Percentiles rank a stretch among this genome's conserved stretches.
Evolutionary conservation across 2,329 filamentous ascomycete species (phyloP).

Genomic region (Scedosporium apiospermum): DNA sequence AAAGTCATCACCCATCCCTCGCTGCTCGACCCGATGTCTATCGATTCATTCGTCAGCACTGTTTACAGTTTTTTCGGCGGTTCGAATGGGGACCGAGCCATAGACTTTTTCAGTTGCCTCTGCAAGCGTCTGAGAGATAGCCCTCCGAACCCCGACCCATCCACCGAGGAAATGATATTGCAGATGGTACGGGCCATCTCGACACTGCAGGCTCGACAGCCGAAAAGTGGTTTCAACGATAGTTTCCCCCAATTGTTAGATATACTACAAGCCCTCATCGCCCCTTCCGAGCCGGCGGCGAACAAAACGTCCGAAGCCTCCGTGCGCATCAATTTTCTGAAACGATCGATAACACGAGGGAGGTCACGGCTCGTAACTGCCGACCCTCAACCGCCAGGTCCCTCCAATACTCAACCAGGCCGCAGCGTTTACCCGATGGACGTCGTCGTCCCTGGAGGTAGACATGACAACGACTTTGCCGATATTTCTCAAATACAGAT

Average conservation of each 20-base stretch:
- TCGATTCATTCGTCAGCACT: conserved; percentile 22
- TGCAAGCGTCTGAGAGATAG: background rate
- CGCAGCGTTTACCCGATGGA: background rate
- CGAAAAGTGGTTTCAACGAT: background rate
- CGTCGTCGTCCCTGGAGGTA: conserved; percentile 41
- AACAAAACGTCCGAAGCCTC: background rate
- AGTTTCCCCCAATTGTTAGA: background rate
- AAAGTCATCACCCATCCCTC: conserved; percentile 20
- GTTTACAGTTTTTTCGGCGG: conserved; percentile 23
- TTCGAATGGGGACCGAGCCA: conserved; percentile 16
- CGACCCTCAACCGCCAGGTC: background rate
- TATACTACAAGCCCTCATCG: background rate
- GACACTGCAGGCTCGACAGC: background rate
- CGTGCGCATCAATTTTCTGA: background rate
- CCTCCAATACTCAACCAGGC: background rate
- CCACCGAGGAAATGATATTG: background rate
- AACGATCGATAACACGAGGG: background rate
- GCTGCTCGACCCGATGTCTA: conserved; percentile 21
- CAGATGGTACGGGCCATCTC: background rate
- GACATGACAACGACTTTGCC: conserved; percentile 63
- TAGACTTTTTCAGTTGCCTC: conserved; percentile 14
- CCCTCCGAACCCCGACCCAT: background rate
- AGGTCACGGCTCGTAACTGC: background rate
- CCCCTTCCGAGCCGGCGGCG: too few relatives aligned
- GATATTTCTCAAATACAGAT: conserved; percentile 54